Conservation (phyloP, 164 flowering plant species). For the Houttuynia cordata region DNA sequence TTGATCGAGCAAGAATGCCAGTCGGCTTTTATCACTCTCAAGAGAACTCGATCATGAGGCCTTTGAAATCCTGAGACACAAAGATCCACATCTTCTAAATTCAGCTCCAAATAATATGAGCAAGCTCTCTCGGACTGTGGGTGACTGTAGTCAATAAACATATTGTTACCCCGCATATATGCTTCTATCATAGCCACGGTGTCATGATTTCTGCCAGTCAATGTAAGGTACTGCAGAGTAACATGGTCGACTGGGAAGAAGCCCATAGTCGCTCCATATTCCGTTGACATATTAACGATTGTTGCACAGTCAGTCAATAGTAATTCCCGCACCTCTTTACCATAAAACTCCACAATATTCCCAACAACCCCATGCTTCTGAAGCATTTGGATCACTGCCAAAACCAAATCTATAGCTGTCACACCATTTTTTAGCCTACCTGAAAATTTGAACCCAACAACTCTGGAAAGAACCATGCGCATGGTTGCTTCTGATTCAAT, state of each 20-base stretch:
- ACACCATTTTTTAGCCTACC: constrained; percentile 78
- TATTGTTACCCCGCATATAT: constrained; percentile 71
- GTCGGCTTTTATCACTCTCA: constrained; percentile 84
- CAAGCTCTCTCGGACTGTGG: constrained; percentile 71
- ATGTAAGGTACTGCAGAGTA: constrained; percentile 72
- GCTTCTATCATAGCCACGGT: constrained; percentile 83
- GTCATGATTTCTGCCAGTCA: constrained; percentile 92
- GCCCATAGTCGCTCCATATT: constrained; percentile 99
- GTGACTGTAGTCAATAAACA: constrained; percentile 88
- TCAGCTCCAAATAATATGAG: constrained; percentile 61
- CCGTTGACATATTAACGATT: constrained; percentile 95
- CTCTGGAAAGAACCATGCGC: constrained; percentile 99
- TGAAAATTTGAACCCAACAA: constrained; percentile 78
- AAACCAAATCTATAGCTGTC: constrained; percentile 90
- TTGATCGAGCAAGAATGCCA: constrained; percentile 87
- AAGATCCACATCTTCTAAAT: constrained; percentile 75
- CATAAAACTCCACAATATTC: constrained; percentile 90
- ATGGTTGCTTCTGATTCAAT: constrained; percentile 97
- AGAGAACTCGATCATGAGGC: constrained; percentile 84
- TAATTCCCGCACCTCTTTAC: constrained; percentile 77
- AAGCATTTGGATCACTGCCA: constrained; percentile 88
- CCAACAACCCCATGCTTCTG: constrained; percentile 96
- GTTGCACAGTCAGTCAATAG: constrained; percentile 93
- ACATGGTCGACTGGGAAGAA: constrained; percentile 96
- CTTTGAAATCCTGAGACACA: constrained; percentile 81